A percentile compares a stretch with the other conserved stretches of the same genome.
Evolutionary conservation across 768 basidiomycete genomes (phyloP).

Genomic region (Rhodotorula kratochvilovae): DNA sequence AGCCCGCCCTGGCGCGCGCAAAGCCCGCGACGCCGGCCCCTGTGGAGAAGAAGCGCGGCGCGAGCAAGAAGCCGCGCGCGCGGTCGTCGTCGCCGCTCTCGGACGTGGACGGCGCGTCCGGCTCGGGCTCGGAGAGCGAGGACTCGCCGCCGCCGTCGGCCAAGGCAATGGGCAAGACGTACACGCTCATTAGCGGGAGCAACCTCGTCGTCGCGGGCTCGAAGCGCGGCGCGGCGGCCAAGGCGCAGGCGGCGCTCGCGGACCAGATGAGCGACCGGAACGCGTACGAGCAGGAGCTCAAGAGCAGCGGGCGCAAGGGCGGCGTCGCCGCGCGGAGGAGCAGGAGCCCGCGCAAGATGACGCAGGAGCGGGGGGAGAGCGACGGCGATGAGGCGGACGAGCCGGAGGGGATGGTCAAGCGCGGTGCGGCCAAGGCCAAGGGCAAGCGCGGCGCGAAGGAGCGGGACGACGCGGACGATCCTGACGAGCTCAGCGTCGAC

Average conservation of each 20-base stretch:
- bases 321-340: background rate
- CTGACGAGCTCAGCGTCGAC: constrained; percentile 30
- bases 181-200: constrained; percentile 14
- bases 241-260: constrained; percentile 8
- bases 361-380: background rate
- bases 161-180: constrained; percentile 7
- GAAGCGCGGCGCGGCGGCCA: constrained; percentile 22
- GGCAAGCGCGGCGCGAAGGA: background rate
- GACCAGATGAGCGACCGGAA: constrained; percentile 35
- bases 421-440: background rate
- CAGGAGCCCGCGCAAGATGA: constrained; percentile 13
- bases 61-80: background rate
- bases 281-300: constrained; percentile 64
- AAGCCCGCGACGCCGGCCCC: background rate
- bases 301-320: constrained; percentile 42
- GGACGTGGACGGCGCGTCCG: background rate
- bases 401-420: constrained; percentile 15
- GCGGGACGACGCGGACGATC: constrained; percentile 4
- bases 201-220: constrained; percentile 17
- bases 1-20: background rate
- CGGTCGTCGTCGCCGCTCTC: background rate
- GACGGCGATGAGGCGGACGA: constrained; percentile 41
- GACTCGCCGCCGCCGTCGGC: background rate
- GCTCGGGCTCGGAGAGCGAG: background rate
- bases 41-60: background rate